Evolutionary conservation across 2,329 filamentous ascomycete species (phyloP).

Genomic region (Lojkania enalia): DNA sequence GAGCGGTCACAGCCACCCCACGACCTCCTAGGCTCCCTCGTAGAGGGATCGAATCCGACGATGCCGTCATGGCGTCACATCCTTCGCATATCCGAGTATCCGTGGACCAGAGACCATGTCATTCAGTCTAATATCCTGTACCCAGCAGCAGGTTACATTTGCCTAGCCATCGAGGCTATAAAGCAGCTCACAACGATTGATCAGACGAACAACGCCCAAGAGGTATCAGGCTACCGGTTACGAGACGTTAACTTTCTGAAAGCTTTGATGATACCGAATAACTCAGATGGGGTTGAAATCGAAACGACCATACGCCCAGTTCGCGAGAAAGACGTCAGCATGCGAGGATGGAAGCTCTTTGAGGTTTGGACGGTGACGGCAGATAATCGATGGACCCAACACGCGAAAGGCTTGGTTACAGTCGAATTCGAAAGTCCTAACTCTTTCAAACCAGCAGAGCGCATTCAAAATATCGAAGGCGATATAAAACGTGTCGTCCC

Average conservation of each 20-base stretch:
- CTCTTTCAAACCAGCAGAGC: neutral
- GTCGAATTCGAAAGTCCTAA: neutral
- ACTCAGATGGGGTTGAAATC: conserved; percentile 19
- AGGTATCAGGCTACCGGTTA: conserved; percentile 6
- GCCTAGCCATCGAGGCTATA: conserved; percentile 37
- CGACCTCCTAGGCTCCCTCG: conserved; percentile 22
- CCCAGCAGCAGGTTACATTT: conserved; percentile 35
- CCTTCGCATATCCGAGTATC: conserved; percentile 45
- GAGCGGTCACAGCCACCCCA: conserved; percentile 24
- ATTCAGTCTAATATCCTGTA: conserved; percentile 38
- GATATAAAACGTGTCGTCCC: conserved; percentile 7
- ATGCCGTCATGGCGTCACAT: conserved; percentile 52
- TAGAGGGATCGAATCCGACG: conserved; percentile 22
- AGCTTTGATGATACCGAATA: conserved; percentile 21
- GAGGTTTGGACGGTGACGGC: conserved; percentile 4
- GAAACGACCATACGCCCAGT: conserved; percentile 10
- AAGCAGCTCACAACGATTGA: conserved; percentile 9
- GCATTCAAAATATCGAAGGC: neutral
- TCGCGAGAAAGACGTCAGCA: conserved; percentile 7
- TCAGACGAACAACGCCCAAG: neutral
- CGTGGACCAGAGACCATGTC: conserved; percentile 55
- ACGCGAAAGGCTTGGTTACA: conserved; percentile 4
- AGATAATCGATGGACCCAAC: conserved; percentile 8
- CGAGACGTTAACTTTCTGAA: conserved; percentile 14
- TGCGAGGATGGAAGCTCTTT: conserved; percentile 8